These are phyloP conservation scores for Pulveroboletus sp. DNA, from an alignment of 768 basidiomycete genomes.

Conservation along the genomic window DNA sequence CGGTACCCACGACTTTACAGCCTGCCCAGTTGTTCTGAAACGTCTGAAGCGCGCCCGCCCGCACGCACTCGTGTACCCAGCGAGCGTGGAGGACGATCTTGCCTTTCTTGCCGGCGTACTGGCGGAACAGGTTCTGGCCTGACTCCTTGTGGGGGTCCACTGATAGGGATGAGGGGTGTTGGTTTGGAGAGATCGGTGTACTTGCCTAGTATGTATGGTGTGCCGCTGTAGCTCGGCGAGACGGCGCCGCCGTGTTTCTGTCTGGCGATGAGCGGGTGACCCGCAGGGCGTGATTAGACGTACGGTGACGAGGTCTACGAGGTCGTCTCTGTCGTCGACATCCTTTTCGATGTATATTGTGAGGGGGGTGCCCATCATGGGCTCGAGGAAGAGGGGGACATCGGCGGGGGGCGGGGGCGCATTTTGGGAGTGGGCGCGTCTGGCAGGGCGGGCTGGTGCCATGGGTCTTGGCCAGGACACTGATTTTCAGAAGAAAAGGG, in stretches of 20 bases:
- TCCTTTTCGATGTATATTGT: slow-evolving; percentile 80
- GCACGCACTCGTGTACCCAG: slow-evolving; percentile 80
- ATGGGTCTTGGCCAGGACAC: slow-evolving; percentile 59
- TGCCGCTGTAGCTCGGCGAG: slow-evolving; percentile 73
- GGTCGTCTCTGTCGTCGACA: slow-evolving; percentile 62
- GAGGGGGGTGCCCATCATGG: slow-evolving; percentile 76
- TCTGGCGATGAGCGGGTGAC: slow-evolving; percentile 7
- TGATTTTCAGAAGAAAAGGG: slow-evolving; percentile 20
- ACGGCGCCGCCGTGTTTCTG: slow-evolving; percentile 80
- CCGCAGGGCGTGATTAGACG: slow-evolving; percentile 28
- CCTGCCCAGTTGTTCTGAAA: slow-evolving; percentile 77
- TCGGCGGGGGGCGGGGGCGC: slow-evolving; percentile 28
- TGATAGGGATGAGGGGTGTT: slow-evolving; percentile 26
- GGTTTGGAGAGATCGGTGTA: slow-evolving; percentile 10
- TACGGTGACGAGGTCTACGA: slow-evolving; percentile 67
- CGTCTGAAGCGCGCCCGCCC: slow-evolving; percentile 64
- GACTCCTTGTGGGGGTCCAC: slow-evolving; percentile 78
- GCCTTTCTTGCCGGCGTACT: slow-evolving; percentile 76
- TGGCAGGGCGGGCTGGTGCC: slow-evolving; percentile 71
- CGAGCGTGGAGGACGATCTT: slow-evolving; percentile 72
- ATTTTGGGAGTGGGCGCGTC: slow-evolving; percentile 42
- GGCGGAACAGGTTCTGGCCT: slow-evolving; percentile 78
- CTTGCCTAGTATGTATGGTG: slow-evolving; percentile 77
- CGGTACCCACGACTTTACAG: slow-evolving; percentile 75
- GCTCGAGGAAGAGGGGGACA: slow-evolving; percentile 70